These are phyloP conservation scores for Croton setiger DNA, from an alignment of 441 rosid species.

Conservation along the genomic window DNA sequence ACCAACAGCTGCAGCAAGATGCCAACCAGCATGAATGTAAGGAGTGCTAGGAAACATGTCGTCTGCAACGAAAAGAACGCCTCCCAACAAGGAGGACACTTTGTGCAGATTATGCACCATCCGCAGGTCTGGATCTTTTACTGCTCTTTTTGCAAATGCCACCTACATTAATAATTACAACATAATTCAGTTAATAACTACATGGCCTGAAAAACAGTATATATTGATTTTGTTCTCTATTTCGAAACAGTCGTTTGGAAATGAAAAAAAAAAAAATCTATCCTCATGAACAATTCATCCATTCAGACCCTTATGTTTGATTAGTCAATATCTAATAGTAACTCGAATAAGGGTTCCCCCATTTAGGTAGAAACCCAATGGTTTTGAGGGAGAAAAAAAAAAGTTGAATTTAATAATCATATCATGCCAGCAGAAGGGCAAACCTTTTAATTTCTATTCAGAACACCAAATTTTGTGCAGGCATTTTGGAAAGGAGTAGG, in stretches of 20 bases:
- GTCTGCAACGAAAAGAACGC: conserved; percentile 82
- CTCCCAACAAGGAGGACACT: conserved; percentile 82
- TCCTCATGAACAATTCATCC: no score
- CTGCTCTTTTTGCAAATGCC: conserved; percentile 76
- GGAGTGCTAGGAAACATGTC: conserved; percentile 72
- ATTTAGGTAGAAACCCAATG: no score
- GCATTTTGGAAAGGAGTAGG: no score
- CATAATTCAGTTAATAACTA: conserved; percentile 2
- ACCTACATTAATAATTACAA: conserved; percentile 36
- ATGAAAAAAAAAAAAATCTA: neutral
- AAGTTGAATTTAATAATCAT: no score
- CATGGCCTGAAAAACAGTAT: neutral
- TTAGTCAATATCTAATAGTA: neutral
- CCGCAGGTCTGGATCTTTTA: conserved; percentile 75
- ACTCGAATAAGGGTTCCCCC: no score
- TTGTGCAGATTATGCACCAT: conserved; percentile 74
- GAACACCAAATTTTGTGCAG: no score
- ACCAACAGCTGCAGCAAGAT: conserved; percentile 94
- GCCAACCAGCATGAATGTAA: conserved; percentile 97
- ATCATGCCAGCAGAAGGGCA: no score
- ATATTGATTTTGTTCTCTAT: neutral
- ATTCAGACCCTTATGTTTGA: neutral
- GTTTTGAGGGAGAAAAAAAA: no score
- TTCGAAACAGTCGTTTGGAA: neutral
- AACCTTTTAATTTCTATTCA: no score